A percentile compares a stretch with the other conserved stretches of the same genome.
phyloP scores from a whole-genome alignment of 345 rosid genomes.

The Hevea brasiliensis region DNA sequence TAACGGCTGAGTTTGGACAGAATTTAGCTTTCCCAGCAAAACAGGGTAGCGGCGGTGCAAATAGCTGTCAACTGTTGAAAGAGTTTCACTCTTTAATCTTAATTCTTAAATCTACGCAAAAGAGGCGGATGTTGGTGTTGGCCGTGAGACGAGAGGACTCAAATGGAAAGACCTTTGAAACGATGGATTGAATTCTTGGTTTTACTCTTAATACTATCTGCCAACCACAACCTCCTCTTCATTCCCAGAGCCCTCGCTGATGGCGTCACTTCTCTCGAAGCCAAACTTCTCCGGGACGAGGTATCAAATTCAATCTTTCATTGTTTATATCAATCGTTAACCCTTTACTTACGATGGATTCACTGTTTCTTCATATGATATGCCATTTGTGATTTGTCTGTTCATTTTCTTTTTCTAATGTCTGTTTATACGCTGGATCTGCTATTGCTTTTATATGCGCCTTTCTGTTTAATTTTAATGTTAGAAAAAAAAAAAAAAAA shows the following conservation, averaged over 20 bases:
- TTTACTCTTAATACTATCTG: neutral
- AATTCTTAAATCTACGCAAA: neutral
- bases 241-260: conserved; percentile 46
- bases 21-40: neutral
- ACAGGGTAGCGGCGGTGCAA: neutral
- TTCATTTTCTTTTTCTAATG: neutral
- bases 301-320: conserved; percentile 25
- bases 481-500: no score
- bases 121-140: neutral
- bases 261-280: conserved; percentile 71
- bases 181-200: neutral
- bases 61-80: no score
- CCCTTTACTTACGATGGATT: neutral
- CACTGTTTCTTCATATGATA: no score
- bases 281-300: conserved; percentile 87
- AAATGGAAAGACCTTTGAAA: conserved; percentile 20
- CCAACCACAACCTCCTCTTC: conserved; percentile 11
- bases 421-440: neutral
- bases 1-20: neutral
- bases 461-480: no score
- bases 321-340: neutral
- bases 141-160: neutral
- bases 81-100: no score
- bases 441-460: neutral
- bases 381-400: neutral